Base-by-base conservation (phyloP, 257 asterid species). In the Salvia miltiorrhiza region DNA sequence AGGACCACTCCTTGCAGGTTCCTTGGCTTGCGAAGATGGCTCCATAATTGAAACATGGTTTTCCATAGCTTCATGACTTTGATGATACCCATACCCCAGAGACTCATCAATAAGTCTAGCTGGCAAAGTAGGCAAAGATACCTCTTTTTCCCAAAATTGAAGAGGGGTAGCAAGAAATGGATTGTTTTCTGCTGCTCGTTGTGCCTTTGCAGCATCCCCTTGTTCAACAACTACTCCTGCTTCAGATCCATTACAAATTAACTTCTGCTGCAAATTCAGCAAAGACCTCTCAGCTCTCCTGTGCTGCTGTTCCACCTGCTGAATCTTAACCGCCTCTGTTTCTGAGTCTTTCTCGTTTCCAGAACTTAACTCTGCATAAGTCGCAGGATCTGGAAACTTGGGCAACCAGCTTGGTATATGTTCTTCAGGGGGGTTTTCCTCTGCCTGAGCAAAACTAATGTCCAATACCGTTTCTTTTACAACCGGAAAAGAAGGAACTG, bases 391-490 rank as follows among this genome's bases (percentile, higher is more conserved):
- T 7, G 88, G 93, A 71, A 82, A 84, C 75, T 33, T 78, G 43
- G 85, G 93, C 76, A 87, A 67, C 93, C 98, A 92, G 61, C 79
- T 67, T 58, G 96, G 96, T 69, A 92, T 82, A 75, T 87, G 88
- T 41, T 78, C 87, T 10, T 58, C 72, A 11, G 86, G 89, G 0
- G 88, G 86, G 16, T 13, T 69, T 64, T 79, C 90, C 24, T 78
- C 88, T 3, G 69, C 77, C 71, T 79, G 87, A 37, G 68, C 75
- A 74, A 80, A 84, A 80, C 86, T 78, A 24, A 74, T 79, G 67
- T 71, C 74, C 35, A 67, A 67, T 65, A 39, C 73, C 75, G 84
- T 65, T 54, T 79, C 81, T 76, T 77, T 86, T 17, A 82, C 71
- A 72, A 86, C 89, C 4, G 95, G 95, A 83, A 89, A 89, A 39